Percentiles rank a stretch among this genome's conserved stretches.
These are phyloP conservation scores for Boeremia lycopersici DNA, from an alignment of 2,329 filamentous ascomycete species.

Conservation along the genomic window DNA sequence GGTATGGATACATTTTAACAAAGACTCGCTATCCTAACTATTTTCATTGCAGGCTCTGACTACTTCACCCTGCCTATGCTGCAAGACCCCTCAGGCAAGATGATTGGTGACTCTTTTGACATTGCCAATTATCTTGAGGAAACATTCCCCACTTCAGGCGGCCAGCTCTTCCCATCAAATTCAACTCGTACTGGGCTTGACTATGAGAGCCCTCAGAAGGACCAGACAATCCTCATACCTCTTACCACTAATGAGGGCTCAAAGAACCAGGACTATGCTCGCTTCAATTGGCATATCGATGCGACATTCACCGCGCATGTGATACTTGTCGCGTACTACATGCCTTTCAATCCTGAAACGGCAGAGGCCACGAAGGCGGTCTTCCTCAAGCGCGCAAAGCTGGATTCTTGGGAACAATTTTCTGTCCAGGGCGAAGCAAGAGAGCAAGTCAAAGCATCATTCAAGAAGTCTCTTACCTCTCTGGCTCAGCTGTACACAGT, in stretches of 20 bases:
- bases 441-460: conserved; percentile 46
- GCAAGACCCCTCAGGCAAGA: conserved; percentile 51
- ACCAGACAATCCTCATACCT: conserved; percentile 40
- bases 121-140: conserved; percentile 66
- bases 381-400: conserved; percentile 55
- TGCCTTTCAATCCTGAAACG: conserved; percentile 60
- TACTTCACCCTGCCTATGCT: conserved; percentile 67
- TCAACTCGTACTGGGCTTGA: conserved; percentile 46
- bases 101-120: conserved; percentile 68
- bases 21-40: too few relatives aligned
- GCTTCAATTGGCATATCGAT: conserved; percentile 63
- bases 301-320: conserved; percentile 58
- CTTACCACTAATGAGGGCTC: conserved; percentile 44
- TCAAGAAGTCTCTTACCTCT: conserved; percentile 51
- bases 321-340: conserved; percentile 46
- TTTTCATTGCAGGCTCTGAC: conserved; percentile 48
- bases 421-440: conserved; percentile 48
- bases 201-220: conserved; percentile 43
- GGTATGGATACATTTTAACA: conserved; percentile 26
- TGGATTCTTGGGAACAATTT: conserved; percentile 54
- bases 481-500: conserved; percentile 51
- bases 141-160: conserved; percentile 55
- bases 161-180: conserved; percentile 56
- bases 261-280: conserved; percentile 42
- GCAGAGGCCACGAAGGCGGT: conserved; percentile 54